phyloP scores from a whole-genome alignment of 768 basidiomycete genomes.

The Lactarius sanguifluus region DNA sequence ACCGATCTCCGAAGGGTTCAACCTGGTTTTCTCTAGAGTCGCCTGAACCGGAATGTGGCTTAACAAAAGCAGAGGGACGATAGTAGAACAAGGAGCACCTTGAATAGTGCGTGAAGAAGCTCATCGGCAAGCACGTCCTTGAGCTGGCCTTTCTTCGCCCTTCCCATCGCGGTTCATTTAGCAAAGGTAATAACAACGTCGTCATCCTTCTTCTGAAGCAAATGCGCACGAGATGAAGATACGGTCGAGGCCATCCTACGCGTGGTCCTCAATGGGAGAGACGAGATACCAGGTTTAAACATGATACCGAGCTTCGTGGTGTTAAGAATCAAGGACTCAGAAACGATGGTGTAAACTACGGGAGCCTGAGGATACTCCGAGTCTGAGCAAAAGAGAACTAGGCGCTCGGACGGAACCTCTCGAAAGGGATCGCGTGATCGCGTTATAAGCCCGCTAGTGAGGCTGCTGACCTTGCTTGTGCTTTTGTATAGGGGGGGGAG shows the following conservation, averaged over 20 bases:
- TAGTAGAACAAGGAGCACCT: slow-evolving; percentile 44
- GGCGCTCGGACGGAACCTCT: too few species aligned
- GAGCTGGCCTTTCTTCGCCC: slow-evolving; percentile 88
- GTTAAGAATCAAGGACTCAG: neutral
- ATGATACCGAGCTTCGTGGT: neutral
- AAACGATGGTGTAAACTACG: neutral
- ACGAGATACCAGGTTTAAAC: neutral
- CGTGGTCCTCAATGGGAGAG: slow-evolving; percentile 1
- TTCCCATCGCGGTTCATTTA: slow-evolving; percentile 85
- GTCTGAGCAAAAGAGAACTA: neutral
- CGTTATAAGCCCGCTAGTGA: too few species aligned
- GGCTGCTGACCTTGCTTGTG: too few species aligned
- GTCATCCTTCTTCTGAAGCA: slow-evolving; percentile 63
- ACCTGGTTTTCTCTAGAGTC: slow-evolving; percentile 59
- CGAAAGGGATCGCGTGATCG: too few species aligned
- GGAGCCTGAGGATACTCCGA: neutral
- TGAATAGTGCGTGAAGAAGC: slow-evolving; percentile 74
- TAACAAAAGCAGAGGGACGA: too few species aligned
- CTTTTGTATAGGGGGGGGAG: too few species aligned
- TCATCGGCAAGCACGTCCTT: slow-evolving; percentile 89
- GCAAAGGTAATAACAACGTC: slow-evolving; percentile 92
- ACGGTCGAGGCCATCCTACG: slow-evolving; percentile 32
- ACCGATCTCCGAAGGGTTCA: slow-evolving; percentile 71
- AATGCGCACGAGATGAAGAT: slow-evolving; percentile 43
- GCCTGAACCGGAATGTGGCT: slow-evolving; percentile 44